Evolutionary conservation across 148 eudicot genomes (phyloP).

Genomic region (Spergularia bocconei): DNA sequence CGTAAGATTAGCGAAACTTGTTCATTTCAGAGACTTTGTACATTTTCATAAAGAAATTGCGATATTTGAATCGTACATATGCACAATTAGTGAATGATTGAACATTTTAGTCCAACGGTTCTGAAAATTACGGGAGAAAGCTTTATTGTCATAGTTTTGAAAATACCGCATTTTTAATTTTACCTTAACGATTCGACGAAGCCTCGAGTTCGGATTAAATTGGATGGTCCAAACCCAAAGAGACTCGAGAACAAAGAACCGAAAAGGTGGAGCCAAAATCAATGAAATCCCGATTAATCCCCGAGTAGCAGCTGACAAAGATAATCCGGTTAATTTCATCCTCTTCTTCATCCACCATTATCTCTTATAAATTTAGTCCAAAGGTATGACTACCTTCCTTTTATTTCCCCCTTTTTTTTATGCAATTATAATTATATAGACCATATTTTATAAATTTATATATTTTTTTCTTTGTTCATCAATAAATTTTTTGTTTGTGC

Average conservation of each 20-base stretch:
- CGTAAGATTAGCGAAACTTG: too few species aligned
- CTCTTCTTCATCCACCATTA: slow-evolving; percentile 30
- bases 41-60: too few species aligned
- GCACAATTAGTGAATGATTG: too few species aligned
- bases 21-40: too few species aligned
- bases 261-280: not conserved
- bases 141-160: too few species aligned
- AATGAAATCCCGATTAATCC: not conserved
- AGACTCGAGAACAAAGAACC: not conserved
- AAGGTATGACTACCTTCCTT: slow-evolving; percentile 24
- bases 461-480: not conserved
- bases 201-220: too few species aligned
- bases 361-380: slow-evolving; percentile 1
- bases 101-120: too few species aligned
- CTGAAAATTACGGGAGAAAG: too few species aligned
- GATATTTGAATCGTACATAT: too few species aligned
- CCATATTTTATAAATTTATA: not conserved
- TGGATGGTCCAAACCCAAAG: too few species aligned
- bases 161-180: too few species aligned
- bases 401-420: not conserved
- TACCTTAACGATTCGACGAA: too few species aligned
- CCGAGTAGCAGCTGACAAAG: slow-evolving; percentile 1
- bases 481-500: slow-evolving; percentile 4
- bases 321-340: slow-evolving; percentile 26
- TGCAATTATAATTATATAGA: not conserved